Percentiles rank a stretch among this genome's conserved stretches.
Conservation (phyloP, 345 rosid species). For the Eucalyptus marginata region DNA sequence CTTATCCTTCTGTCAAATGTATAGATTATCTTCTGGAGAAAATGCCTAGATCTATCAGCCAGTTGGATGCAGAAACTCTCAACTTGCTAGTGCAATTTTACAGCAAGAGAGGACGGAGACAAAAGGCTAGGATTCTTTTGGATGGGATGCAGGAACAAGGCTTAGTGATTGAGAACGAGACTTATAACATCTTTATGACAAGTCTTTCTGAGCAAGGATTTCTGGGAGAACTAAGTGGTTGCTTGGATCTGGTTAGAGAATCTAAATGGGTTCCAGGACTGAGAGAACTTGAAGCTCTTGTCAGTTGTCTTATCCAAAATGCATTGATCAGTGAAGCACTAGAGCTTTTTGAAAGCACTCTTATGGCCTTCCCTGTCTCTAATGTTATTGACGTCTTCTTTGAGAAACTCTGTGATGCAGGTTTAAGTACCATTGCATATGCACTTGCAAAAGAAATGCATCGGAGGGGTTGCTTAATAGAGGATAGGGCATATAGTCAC, state of each 20-base stretch:
- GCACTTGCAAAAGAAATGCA: constrained; percentile 32
- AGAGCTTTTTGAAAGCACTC: constrained; percentile 49
- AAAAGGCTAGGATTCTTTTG: constrained; percentile 31
- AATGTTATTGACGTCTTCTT: constrained; percentile 23
- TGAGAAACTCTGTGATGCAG: constrained; percentile 37
- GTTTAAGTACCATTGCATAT: constrained; percentile 24
- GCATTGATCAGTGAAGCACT: constrained; percentile 42
- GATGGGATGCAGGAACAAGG: constrained; percentile 33
- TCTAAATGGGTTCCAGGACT: constrained; percentile 40
- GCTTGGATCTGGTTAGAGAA: constrained; percentile 28
- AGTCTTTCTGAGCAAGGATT: constrained; percentile 23
- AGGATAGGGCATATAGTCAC: constrained; percentile 20
- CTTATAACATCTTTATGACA: constrained; percentile 35
- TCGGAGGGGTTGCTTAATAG: constrained; percentile 28
- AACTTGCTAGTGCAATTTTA: constrained; percentile 45
- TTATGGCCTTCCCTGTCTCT: constrained; percentile 12
- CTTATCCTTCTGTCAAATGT: constrained; percentile 25
- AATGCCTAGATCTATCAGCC: constrained; percentile 42
- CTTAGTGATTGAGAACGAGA: constrained; percentile 16
- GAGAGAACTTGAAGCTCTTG: constrained; percentile 20
- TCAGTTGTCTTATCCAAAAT: constrained; percentile 30
- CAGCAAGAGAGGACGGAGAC: constrained; percentile 44
- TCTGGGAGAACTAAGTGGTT: constrained; percentile 13
- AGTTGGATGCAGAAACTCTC: constrained; percentile 40
- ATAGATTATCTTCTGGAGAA: constrained; percentile 26